These are phyloP conservation scores for Hamigera avellanea DNA, from an alignment of 495 filamentous ascomycete species.

Conservation along the genomic window DNA sequence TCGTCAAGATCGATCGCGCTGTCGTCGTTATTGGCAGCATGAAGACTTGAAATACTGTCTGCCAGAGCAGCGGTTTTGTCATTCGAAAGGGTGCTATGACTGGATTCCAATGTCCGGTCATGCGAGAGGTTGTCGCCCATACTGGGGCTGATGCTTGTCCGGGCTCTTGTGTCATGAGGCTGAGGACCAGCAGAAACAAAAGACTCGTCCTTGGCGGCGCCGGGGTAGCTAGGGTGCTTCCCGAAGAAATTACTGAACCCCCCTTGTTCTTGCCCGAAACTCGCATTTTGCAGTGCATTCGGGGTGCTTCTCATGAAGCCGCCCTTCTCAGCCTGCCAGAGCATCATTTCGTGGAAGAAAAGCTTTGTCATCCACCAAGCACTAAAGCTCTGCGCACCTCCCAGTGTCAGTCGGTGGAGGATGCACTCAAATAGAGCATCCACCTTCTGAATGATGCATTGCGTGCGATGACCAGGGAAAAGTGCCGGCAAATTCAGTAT, in stretches of 20 bases:
- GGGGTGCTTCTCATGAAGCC: constrained; percentile 67
- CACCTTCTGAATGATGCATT: constrained; percentile 39
- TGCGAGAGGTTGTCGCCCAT: constrained; percentile 1
- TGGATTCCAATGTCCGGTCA: constrained; percentile 5
- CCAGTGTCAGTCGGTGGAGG: constrained; percentile 51
- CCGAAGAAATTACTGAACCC: constrained; percentile 13
- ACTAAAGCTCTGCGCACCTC: constrained; percentile 74
- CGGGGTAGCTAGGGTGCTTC: constrained; percentile 10
- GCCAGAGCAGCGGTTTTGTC: constrained; percentile 15
- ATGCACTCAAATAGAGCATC: constrained; percentile 35
- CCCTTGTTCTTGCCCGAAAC: constrained; percentile 18
- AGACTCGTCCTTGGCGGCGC: constrained; percentile 5
- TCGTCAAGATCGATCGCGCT: constrained; percentile 38
- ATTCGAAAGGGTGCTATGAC: constrained; percentile 5
- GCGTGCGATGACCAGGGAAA: constrained; percentile 58
- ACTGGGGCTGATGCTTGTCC: constrained; percentile 4
- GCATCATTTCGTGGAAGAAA: constrained; percentile 91
- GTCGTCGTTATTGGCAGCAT: constrained; percentile 32
- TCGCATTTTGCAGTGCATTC: constrained; percentile 30
- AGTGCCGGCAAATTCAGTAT: constrained; percentile 58
- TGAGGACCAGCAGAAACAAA: constrained; percentile 4
- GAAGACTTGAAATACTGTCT: constrained; percentile 20
- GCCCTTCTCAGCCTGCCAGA: constrained; percentile 84
- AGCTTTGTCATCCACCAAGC: constrained; percentile 98
- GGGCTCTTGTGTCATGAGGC: constrained; percentile 3